These are phyloP conservation scores for Rasamsonia emersonii DNA, from an alignment of 2,329 filamentous ascomycete species.

Conservation along the genomic window DNA sequence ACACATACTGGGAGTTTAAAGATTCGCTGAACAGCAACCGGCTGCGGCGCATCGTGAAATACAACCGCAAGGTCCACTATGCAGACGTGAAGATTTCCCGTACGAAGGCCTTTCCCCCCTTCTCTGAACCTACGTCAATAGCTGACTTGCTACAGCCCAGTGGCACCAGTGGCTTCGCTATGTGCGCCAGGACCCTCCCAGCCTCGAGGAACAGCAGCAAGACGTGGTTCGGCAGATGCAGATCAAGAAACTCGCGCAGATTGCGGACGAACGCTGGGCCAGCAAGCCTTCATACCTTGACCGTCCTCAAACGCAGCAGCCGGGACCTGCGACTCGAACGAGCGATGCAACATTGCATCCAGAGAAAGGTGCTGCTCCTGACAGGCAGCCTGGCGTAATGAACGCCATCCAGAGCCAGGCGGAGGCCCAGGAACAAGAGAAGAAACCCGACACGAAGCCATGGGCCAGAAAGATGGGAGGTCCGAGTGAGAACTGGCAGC, in stretches of 20 bases:
- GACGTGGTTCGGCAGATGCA: conserved; percentile 49
- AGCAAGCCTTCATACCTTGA: conserved; percentile 52
- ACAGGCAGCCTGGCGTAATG: conserved; percentile 19
- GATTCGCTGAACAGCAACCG: conserved; percentile 47
- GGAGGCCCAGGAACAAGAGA: conserved; percentile 17
- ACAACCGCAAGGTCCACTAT: conserved; percentile 44
- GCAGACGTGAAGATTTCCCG: conserved; percentile 53
- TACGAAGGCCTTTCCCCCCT: conserved; percentile 21
- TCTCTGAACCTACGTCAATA: background rate
- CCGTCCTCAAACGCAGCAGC: conserved; percentile 43
- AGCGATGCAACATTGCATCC: conserved; percentile 33
- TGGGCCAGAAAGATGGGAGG: conserved; percentile 51
- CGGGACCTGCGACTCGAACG: conserved; percentile 36
- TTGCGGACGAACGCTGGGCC: conserved; percentile 55
- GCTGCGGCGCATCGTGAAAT: conserved; percentile 51
- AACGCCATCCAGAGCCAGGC: conserved; percentile 22
- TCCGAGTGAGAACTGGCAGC: conserved; percentile 60
- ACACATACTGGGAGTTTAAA: conserved; percentile 61
- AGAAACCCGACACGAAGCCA: conserved; percentile 27
- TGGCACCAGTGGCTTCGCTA: conserved; percentile 63
- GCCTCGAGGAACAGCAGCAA: conserved; percentile 49
- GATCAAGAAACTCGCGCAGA: conserved; percentile 50
- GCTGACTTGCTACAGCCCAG: conserved; percentile 39
- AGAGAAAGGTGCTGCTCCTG: conserved; percentile 22
- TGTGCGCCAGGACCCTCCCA: conserved; percentile 48